These are phyloP conservation scores for Olyra latifolia DNA, from an alignment of 176 grass and related monocot genomes.

Conservation along the genomic window DNA sequence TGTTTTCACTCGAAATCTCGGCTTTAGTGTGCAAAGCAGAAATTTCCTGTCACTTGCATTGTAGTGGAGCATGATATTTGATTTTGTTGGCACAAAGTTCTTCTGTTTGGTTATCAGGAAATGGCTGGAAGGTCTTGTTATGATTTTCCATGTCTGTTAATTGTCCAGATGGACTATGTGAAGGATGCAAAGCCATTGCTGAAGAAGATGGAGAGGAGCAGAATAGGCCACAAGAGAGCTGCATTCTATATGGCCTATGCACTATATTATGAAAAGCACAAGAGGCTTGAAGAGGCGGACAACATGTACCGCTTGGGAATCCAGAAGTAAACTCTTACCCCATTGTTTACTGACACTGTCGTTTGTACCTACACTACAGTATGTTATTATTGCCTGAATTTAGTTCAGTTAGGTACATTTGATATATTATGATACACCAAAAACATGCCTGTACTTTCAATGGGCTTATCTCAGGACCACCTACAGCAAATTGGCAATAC, in stretches of 20 bases:
- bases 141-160: neutral
- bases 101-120: neutral
- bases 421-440: neutral
- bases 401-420: neutral
- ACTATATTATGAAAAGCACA: conserved; percentile 91
- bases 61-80: neutral
- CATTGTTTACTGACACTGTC: neutral
- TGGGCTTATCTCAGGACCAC: neutral
- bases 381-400: conserved; percentile 13
- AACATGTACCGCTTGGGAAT: conserved; percentile 71
- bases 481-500: neutral
- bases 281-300: conserved; percentile 58
- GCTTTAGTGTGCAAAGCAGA: neutral
- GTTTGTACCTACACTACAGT: neutral
- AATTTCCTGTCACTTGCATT: neutral
- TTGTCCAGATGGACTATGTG: conserved; percentile 83
- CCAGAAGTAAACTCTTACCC: conserved; percentile 60
- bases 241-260: conserved; percentile 87
- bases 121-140: neutral
- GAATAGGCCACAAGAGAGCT: conserved; percentile 74
- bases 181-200: conserved; percentile 76
- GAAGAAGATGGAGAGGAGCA: conserved; percentile 79
- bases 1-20: neutral
- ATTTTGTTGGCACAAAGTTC: neutral
- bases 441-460: neutral